Evolutionary conservation across 257 asterid genomes (phyloP).

Genomic region (Penstemon newberryi): DNA sequence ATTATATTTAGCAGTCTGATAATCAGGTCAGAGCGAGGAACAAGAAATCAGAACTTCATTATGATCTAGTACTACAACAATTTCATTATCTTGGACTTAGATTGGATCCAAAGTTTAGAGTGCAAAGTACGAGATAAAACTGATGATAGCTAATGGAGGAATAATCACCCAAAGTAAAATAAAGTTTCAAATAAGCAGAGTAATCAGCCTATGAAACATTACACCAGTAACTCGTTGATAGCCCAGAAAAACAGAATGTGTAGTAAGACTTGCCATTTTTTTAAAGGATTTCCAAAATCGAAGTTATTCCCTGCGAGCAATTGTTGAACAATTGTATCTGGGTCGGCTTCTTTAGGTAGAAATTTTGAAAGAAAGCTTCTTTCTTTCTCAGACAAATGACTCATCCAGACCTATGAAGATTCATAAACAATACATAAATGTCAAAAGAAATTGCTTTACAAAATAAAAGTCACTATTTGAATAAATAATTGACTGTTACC

Average conservation of each 20-base stretch:
- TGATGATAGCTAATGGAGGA: slow-evolving; percentile 12
- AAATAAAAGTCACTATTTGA: slow-evolving; percentile 17
- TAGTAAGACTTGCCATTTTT: slow-evolving; percentile 66
- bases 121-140: slow-evolving; percentile 21
- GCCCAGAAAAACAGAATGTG: slow-evolving; percentile 25
- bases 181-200: slow-evolving; percentile 1
- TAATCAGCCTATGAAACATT: slow-evolving; percentile 12
- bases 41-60: background rate
- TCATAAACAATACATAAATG: slow-evolving; percentile 25
- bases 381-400: slow-evolving; percentile 63
- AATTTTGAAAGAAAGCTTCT: slow-evolving; percentile 59
- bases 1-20: background rate
- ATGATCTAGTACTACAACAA: slow-evolving; percentile 15
- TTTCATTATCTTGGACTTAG: slow-evolving; percentile 13
- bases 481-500: slow-evolving; percentile 44
- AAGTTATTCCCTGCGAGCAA: slow-evolving; percentile 77
- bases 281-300: slow-evolving; percentile 78
- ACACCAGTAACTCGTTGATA: slow-evolving; percentile 17
- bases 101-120: background rate
- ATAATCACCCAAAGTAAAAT: slow-evolving; percentile 6
- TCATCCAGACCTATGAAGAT: slow-evolving; percentile 80
- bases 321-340: slow-evolving; percentile 54
- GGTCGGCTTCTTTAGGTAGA: slow-evolving; percentile 64
- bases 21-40: slow-evolving; percentile 8
- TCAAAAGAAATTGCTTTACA: slow-evolving; percentile 11